Percentiles rank a stretch among this genome's conserved stretches.
These are phyloP conservation scores for Mycena sp. DNA, from an alignment of 1,284 basidiomycete species.

Conservation along the genomic window DNA sequence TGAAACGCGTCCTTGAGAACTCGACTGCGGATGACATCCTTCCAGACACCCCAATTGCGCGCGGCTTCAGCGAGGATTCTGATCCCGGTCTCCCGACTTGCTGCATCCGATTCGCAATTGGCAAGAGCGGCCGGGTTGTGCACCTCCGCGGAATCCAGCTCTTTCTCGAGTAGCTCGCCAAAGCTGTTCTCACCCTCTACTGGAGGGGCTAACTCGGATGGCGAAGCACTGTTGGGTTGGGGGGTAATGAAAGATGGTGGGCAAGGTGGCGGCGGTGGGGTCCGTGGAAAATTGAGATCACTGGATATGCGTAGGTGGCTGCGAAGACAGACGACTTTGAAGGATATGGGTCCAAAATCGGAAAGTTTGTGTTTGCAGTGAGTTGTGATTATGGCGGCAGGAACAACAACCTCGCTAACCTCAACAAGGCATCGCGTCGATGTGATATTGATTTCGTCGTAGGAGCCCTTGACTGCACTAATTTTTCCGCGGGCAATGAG, in stretches of 20 bases:
- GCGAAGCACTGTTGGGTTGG: too few species aligned
- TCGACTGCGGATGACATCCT: not conserved
- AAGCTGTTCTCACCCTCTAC: not conserved
- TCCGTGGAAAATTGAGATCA: not conserved
- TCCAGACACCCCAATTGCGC: not conserved
- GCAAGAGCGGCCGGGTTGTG: not conserved
- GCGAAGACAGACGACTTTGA: not conserved
- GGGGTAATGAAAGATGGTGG: not conserved
- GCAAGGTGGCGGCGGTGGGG: not conserved
- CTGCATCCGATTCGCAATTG: not conserved
- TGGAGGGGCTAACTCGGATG: not conserved
- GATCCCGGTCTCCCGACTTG: not conserved
- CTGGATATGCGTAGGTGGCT: not conserved
- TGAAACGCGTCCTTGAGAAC: conserved; percentile 25
- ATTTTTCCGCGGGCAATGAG: not conserved
- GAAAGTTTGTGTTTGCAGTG: not conserved
- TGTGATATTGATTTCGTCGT: not conserved
- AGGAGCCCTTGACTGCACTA: not conserved
- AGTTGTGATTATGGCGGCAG: not conserved
- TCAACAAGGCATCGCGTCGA: not conserved
- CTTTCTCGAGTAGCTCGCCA: not conserved
- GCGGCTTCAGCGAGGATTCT: not conserved
- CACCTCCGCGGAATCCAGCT: not conserved
- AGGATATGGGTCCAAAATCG: not conserved
- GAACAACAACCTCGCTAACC: not conserved